phyloP scores from a whole-genome alignment of 345 rosid species.

The Bruguiera parviflora region DNA sequence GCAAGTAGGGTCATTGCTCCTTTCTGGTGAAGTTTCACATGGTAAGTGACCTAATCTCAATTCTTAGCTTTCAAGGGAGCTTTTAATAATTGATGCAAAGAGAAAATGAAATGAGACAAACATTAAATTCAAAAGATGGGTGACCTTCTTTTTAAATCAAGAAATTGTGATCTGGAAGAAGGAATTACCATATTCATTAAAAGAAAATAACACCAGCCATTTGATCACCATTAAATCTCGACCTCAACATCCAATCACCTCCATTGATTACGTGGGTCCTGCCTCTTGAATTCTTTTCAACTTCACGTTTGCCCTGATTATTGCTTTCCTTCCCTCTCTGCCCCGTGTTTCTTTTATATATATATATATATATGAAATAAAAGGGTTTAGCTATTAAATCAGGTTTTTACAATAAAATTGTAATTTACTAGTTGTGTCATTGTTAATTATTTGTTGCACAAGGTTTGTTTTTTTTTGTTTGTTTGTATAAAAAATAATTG shows the following conservation, averaged over 20 bases:
- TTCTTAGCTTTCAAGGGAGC: conserved; percentile 37
- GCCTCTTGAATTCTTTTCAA: background rate
- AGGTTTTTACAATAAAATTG: too few relatives aligned
- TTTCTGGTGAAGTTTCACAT: conserved; percentile 20
- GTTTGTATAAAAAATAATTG: too few relatives aligned
- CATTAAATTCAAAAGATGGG: background rate
- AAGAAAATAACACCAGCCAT: background rate
- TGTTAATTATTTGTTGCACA: too few relatives aligned
- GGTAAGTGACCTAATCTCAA: conserved; percentile 32
- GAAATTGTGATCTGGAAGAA: background rate
- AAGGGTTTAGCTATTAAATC: too few relatives aligned
- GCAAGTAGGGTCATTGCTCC: conserved; percentile 3
- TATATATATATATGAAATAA: too few relatives aligned
- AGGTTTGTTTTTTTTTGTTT: too few relatives aligned
- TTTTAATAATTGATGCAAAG: background rate
- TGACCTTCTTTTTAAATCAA: background rate
- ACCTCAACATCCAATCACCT: background rate
- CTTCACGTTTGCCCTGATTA: background rate
- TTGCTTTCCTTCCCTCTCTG: background rate
- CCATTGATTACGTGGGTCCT: conserved; percentile 4
- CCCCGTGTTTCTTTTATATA: too few relatives aligned
- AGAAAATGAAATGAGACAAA: background rate
- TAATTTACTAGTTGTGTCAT: too few relatives aligned
- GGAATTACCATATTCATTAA: background rate
- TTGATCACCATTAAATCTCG: background rate